Conservation (phyloP, 331 rosid species). For the Telfairia occidentalis region DNA sequence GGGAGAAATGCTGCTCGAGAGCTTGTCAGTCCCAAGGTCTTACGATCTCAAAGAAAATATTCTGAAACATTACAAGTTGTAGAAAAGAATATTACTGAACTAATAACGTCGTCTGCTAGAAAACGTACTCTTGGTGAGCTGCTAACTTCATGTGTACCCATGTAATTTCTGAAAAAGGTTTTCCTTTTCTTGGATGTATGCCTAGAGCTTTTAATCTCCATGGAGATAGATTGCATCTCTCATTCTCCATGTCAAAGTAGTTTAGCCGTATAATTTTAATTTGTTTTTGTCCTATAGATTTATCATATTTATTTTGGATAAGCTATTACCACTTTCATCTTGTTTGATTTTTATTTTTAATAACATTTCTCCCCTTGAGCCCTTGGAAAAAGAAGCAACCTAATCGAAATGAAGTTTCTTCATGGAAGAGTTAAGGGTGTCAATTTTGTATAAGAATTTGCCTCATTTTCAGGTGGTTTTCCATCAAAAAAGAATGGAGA, state of each 20-base stretch:
- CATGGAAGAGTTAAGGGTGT: neutral
- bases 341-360: neutral
- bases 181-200: neutral
- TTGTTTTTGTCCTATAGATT: neutral
- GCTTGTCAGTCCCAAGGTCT: slow-evolving; percentile 39
- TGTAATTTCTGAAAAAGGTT: neutral
- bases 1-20: slow-evolving; percentile 48
- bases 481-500: slow-evolving; percentile 47
- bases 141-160: neutral
- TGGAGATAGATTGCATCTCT: neutral
- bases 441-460: neutral
- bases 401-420: neutral
- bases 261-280: neutral
- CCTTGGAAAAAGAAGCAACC: neutral
- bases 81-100: slow-evolving; percentile 53
- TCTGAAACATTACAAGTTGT: slow-evolving; percentile 42
- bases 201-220: neutral
- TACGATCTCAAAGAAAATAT: slow-evolving; percentile 61
- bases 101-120: slow-evolving; percentile 76
- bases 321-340: neutral
- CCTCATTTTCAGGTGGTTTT: slow-evolving; percentile 37
- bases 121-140: slow-evolving; percentile 57
- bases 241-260: neutral
- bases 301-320: neutral
- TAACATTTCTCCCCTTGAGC: neutral